Evolutionary conservation across 352 stramenopile genomes (phyloP).

Genomic region (Globisporangium yorkense): DNA sequence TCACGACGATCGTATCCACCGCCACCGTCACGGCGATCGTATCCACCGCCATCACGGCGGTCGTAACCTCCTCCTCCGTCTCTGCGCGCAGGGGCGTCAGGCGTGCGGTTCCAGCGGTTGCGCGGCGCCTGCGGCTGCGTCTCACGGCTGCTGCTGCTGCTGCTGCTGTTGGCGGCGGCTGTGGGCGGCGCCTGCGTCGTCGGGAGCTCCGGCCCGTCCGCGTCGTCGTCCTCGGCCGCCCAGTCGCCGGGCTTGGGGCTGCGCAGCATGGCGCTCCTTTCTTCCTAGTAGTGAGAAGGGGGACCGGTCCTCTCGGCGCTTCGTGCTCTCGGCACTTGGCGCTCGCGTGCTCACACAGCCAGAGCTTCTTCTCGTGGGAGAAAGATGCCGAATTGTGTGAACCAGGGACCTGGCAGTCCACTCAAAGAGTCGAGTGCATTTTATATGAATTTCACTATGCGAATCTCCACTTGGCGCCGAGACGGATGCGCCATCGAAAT

Average conservation of each 20-base stretch:
- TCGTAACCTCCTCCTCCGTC: conserved; percentile 3
- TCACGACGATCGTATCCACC: conserved; percentile 4
- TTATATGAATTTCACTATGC: too few relatives aligned
- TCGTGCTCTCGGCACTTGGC: too few relatives aligned
- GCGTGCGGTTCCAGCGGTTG: conserved; percentile 10
- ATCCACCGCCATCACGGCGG: conserved; percentile 14
- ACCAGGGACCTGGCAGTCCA: too few relatives aligned
- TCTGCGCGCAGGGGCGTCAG: conserved; percentile 7
- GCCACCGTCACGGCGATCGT: conserved; percentile 7
- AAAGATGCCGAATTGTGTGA: too few relatives aligned
- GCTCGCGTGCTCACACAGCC: too few relatives aligned
- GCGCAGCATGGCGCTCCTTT: conserved; percentile 48
- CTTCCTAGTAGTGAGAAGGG: not conserved
- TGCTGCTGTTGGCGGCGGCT: conserved; percentile 10
- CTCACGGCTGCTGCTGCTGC: not conserved
- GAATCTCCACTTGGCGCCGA: too few relatives aligned
- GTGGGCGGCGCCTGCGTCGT: conserved; percentile 4
- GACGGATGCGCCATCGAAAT: too few relatives aligned
- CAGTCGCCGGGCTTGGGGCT: conserved; percentile 60
- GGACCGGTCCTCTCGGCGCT: too few relatives aligned
- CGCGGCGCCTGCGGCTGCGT: conserved; percentile 1
- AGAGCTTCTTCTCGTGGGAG: too few relatives aligned
- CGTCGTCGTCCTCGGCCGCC: conserved; percentile 71
- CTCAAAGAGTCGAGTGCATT: too few relatives aligned
- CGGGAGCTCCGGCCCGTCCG: conserved; percentile 54